Conservation (phyloP, 768 basidiomycete species). For the Xerocomellus dryophilus region DNA sequence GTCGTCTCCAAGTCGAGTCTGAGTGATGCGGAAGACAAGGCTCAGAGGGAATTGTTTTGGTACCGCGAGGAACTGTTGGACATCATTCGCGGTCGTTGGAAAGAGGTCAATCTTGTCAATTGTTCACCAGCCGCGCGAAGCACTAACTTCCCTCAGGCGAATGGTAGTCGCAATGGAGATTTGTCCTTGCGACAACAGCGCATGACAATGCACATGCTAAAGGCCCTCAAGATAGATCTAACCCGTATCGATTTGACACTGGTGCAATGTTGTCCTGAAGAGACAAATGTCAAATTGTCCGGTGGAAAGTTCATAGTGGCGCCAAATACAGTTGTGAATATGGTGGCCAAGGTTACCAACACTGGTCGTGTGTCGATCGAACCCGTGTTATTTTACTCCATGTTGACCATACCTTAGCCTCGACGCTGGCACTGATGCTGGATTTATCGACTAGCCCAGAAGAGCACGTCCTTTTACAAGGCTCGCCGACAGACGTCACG, state of each 20-base stretch:
- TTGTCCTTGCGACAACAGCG: slow-evolving; percentile 76
- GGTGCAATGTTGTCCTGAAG: slow-evolving; percentile 27
- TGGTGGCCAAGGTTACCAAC: slow-evolving; percentile 59
- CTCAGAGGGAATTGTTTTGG: slow-evolving; percentile 89
- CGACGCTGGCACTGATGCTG: slow-evolving; percentile 49
- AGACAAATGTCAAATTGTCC: slow-evolving; percentile 13
- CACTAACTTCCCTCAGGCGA: slow-evolving; percentile 50
- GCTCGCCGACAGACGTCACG: slow-evolving; percentile 56
- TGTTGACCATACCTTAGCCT: slow-evolving; percentile 39
- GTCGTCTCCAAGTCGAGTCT: slow-evolving; percentile 75
- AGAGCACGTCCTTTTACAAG: slow-evolving; percentile 69
- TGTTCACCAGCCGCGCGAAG: neutral
- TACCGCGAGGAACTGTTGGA: slow-evolving; percentile 87
- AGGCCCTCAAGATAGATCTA: slow-evolving; percentile 66
- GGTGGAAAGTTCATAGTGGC: slow-evolving; percentile 47
- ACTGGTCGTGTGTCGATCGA: slow-evolving; percentile 52
- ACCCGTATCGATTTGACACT: slow-evolving; percentile 59
- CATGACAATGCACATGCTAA: slow-evolving; percentile 77
- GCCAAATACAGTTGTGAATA: slow-evolving; percentile 61
- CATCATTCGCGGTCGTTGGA: slow-evolving; percentile 69
- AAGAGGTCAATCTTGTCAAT: slow-evolving; percentile 55
- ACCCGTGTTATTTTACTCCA: neutral
- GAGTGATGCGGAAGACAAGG: slow-evolving; percentile 53
- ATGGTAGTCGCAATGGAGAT: slow-evolving; percentile 71
- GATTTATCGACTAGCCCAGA: slow-evolving; percentile 55